Evolutionary conservation across 2,329 filamentous ascomycete genomes (phyloP), one percentile per base, ranked within the genome.

Genomic region (Alternaria ventricosa): DNA sequence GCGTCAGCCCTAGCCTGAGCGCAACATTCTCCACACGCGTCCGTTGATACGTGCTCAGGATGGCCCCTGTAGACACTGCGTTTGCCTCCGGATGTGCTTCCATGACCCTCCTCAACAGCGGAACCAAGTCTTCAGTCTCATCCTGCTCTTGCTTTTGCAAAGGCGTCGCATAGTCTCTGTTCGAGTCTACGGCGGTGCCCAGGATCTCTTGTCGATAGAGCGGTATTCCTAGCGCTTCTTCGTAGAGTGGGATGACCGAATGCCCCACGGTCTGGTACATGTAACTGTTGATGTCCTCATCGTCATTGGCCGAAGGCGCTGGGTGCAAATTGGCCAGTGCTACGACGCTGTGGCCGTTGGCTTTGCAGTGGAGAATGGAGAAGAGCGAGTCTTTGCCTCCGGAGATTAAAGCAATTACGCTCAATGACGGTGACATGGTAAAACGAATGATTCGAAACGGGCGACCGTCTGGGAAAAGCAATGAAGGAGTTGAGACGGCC

Each of bases 201-300:
- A 80, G 77, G 70, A 98, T 97, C 57, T 88, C 84, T 71, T 90
- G 88, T 20, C 96, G 90, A 80, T 96, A 97, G 2, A 99, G 85
- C 23, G 95, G 95, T 33, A 98, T 85, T 0, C 86, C 89, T 2
- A 97, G 89, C 33, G 93, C 94, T 51, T 87, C 80, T 64, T 90
- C 89, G 78, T 97, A 98, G 15, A 97, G 86, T 3, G 94, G 93
- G 61, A 98, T 90, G 18, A 97, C 84, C 61, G 89, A 87, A 80
- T 98, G 93, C 12, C 96, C 96, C 64, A 97, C 92, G 4, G 96
- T 99, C 84, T 99, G 96, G 84, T 98, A 99, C 96, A 99, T 99
- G 89, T 96, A 98, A 83, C 94, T 97, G 81, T 99, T 93, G 72
- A 97, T 86, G 79, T 98, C 92, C 60, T 86, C 82, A 66, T 86